Conservation (phyloP, 257 asterid species). For the Rubia yunnanensis region DNA sequence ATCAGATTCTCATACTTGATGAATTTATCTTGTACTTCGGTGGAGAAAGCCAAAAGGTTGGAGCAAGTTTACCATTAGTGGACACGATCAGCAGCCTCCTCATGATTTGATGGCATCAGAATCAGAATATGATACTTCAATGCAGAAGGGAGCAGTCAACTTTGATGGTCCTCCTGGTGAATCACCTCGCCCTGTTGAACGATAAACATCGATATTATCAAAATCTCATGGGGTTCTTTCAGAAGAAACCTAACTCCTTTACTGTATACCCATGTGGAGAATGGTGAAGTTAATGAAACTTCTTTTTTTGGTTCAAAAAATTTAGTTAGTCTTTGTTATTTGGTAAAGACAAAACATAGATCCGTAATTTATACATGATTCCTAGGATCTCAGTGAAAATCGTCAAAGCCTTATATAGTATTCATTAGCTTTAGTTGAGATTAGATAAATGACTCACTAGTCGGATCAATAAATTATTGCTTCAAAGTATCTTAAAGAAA, state of each 20-base stretch:
- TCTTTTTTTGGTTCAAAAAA: no score
- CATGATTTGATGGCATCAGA: slow-evolving; percentile 3
- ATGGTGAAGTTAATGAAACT: slow-evolving; percentile 15
- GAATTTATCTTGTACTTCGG: slow-evolving; percentile 5
- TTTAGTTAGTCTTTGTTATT: no score
- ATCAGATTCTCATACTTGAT: slow-evolving; percentile 10
- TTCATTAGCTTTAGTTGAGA: slow-evolving; percentile 6
- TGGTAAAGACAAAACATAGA: slow-evolving; percentile 4
- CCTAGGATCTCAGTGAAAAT: background rate
- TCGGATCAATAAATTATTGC: background rate
- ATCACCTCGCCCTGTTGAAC: slow-evolving; percentile 21
- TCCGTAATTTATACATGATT: slow-evolving; percentile 4
- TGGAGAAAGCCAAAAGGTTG: slow-evolving; percentile 19
- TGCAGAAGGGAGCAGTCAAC: slow-evolving; percentile 21
- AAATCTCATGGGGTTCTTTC: slow-evolving; percentile 15
- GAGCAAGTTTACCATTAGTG: slow-evolving; percentile 1
- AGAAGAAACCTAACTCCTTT: slow-evolving; percentile 23
- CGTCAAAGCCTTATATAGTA: background rate
- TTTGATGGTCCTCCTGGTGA: slow-evolving; percentile 17
- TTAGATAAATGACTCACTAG: slow-evolving; percentile 4
- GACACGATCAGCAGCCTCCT: background rate
- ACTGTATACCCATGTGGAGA: background rate
- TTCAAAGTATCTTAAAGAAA: background rate
- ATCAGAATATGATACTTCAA: slow-evolving; percentile 14
- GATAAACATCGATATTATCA: slow-evolving; percentile 12